Base-by-base conservation (phyloP, 805 yeast genomes). In the Lachancea meyersii region DNA sequence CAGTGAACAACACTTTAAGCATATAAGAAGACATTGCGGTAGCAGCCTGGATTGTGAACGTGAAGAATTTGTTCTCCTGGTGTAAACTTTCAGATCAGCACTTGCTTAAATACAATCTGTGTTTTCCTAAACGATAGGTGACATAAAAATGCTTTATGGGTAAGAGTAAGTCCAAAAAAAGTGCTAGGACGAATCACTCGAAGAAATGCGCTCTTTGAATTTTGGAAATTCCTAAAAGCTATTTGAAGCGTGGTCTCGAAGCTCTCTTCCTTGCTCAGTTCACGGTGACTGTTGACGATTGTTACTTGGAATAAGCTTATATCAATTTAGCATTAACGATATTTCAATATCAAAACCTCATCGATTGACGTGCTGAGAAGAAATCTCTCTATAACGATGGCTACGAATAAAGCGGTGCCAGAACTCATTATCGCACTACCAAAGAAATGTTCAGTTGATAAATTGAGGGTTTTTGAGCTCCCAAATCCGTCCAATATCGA, bases 401-500 rank as follows among this genome's bases (percentile, higher is more conserved):
- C 44, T 17, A 16, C 21, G 2, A 18, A 21, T 14, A 22, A 28
- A 16, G 10, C 20, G 6, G 18, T 23, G 18, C 27, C 24, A 9
- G 33, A 17, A 20, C 31, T 34, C 2, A 21, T 44, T 7, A 16
- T 44, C 8, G 47, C 32, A n/a, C 17, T 45, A 17, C 43, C 48
- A 13, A 21, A 19, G 9, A 19, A 16, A 4, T 21, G 27, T 16
- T 17, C 22, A 21, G 23, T 28, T n/a, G 34, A 42, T 33, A 40
- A 24, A 40, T 28, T 35, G 16, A 37, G 46, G 31, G 23, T 47
- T 8, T 56, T 60, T 37, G 43, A 50, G 33, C 41, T 61, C n/a
- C 63, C 61, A 4, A 52, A 56, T 41, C 60, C 64, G 33, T 48
- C 63, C 8, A 58, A 57, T 27, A 58, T 40, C 22, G 23, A 27